These are phyloP conservation scores for Yamadazyma sp. DNA, from an alignment of 805 yeast species.

Conservation along the genomic window DNA sequence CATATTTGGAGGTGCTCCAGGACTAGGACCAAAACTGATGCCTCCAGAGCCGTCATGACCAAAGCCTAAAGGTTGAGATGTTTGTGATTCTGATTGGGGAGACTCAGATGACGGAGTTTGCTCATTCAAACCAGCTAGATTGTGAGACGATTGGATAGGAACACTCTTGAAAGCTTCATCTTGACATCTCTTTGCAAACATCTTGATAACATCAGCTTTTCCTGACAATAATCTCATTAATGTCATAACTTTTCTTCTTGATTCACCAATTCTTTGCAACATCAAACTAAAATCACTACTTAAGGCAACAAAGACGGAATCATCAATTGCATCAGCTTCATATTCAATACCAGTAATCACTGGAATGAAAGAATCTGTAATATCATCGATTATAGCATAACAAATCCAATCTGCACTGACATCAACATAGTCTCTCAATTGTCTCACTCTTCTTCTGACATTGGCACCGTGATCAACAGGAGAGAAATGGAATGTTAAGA, in stretches of 20 bases:
- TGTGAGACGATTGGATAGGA: conserved; percentile 14
- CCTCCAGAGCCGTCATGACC: conserved; percentile 20
- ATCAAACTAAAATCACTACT: conserved; percentile 72
- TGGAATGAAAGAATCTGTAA: conserved; percentile 82
- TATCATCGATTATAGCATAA: conserved; percentile 79
- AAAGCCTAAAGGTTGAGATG: conserved; percentile 12
- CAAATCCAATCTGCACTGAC: conserved; percentile 82
- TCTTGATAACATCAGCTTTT: conserved; percentile 92
- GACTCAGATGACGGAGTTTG: background rate
- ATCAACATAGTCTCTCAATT: conserved; percentile 71
- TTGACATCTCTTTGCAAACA: conserved; percentile 93
- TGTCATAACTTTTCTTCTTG: conserved; percentile 90
- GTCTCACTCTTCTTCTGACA: conserved; percentile 80
- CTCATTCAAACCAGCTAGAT: conserved; percentile 12
- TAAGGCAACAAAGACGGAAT: conserved; percentile 77
- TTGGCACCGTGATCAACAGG: conserved; percentile 61
- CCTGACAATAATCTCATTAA: conserved; percentile 85
- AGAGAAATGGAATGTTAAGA: conserved; percentile 57
- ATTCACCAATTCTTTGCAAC: conserved; percentile 81
- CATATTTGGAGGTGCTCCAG: conserved; percentile 29
- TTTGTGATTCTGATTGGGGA: conserved; percentile 6
- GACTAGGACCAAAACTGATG: conserved; percentile 34
- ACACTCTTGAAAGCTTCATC: conserved; percentile 44
- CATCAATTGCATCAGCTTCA: conserved; percentile 81
- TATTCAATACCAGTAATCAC: conserved; percentile 73